Percentiles rank a stretch among this genome's conserved stretches.
Evolutionary conservation across 495 filamentous ascomycete genomes (phyloP).

Genomic region (Polyplosphaeria fusca): DNA sequence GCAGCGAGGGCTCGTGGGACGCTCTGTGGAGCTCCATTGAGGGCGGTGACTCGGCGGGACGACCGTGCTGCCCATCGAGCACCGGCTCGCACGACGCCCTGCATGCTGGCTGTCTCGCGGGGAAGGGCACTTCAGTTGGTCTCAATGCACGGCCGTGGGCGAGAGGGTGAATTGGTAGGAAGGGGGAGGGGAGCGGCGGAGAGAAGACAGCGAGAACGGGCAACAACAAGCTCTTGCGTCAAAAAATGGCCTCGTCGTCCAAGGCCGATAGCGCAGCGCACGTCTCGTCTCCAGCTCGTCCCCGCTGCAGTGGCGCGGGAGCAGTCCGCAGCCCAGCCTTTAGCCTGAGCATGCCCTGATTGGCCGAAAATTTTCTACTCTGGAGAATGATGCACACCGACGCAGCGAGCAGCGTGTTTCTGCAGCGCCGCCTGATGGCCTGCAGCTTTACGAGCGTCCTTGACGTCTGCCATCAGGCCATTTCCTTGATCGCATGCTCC

Average conservation of each 20-base stretch:
- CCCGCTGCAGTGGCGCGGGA: constrained; percentile 17
- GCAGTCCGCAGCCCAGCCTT: constrained; percentile 8
- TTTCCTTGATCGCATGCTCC: too few species aligned
- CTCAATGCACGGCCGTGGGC: constrained; percentile 5
- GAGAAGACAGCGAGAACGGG: too few species aligned
- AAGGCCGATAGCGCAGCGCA: constrained; percentile 21
- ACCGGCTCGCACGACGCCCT: constrained; percentile 32
- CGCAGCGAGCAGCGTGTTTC: not conserved
- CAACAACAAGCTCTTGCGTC: too few species aligned
- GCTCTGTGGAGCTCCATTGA: constrained; percentile 16
- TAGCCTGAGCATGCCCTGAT: constrained; percentile 5
- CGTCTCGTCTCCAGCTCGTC: not conserved
- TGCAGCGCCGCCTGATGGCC: constrained; percentile 8
- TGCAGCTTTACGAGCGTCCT: constrained; percentile 11
- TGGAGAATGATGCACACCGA: constrained; percentile 20
- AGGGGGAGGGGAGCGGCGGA: constrained; percentile 2
- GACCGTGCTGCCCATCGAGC: constrained; percentile 29
- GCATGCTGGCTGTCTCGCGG: constrained; percentile 23
- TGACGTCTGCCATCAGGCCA: not conserved
- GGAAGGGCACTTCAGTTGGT: constrained; percentile 7
- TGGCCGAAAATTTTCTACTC: constrained; percentile 21
- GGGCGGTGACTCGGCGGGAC: constrained; percentile 29
- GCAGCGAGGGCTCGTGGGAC: constrained; percentile 25
- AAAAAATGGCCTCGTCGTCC: constrained; percentile 25
- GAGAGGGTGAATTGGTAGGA: constrained; percentile 13